Conservation (phyloP, 2,329 filamentous ascomycete genomes). For the Stemphylium vesicarium region DNA sequence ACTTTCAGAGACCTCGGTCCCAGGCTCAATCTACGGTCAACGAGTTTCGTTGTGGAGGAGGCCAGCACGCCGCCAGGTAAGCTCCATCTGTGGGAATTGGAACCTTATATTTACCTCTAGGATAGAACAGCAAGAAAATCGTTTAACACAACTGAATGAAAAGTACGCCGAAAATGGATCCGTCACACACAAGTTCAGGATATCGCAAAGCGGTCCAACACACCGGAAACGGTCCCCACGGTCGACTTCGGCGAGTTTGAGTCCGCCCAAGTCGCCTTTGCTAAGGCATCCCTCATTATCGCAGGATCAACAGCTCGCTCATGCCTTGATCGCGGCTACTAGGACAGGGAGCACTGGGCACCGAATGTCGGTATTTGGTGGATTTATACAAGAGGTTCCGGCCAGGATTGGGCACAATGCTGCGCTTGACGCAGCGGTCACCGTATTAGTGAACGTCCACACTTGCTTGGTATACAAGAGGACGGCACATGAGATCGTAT, state of each 20-base stretch:
- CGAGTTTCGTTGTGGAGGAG: neutral
- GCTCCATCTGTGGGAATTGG: neutral
- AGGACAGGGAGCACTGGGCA: slow-evolving; percentile 37
- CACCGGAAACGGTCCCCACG: slow-evolving; percentile 11
- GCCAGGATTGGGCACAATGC: slow-evolving; percentile 39
- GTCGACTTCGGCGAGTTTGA: slow-evolving; percentile 20
- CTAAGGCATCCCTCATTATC: slow-evolving; percentile 34
- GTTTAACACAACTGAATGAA: slow-evolving; percentile 33
- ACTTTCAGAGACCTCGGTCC: slow-evolving; percentile 42
- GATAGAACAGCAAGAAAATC: slow-evolving; percentile 21
- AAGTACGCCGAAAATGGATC: slow-evolving; percentile 36
- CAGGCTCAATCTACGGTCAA: slow-evolving; percentile 14
- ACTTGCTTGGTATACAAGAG: slow-evolving; percentile 35
- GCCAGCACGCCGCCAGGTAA: slow-evolving; percentile 4
- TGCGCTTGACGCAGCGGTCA: slow-evolving; percentile 41
- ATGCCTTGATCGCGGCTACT: slow-evolving; percentile 34
- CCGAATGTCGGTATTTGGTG: slow-evolving; percentile 40
- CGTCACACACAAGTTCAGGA: slow-evolving; percentile 37
- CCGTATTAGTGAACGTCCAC: slow-evolving; percentile 39
- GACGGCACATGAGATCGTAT: slow-evolving; percentile 30
- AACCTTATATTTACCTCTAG: neutral
- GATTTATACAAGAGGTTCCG: slow-evolving; percentile 41
- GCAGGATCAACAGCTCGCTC: slow-evolving; percentile 35
- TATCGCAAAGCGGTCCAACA: slow-evolving; percentile 19
- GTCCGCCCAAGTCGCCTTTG: slow-evolving; percentile 24